Evolutionary conservation across 225 moss, liverwort and hornwort genomes (phyloP).

Genomic region (Neckera pumila): DNA sequence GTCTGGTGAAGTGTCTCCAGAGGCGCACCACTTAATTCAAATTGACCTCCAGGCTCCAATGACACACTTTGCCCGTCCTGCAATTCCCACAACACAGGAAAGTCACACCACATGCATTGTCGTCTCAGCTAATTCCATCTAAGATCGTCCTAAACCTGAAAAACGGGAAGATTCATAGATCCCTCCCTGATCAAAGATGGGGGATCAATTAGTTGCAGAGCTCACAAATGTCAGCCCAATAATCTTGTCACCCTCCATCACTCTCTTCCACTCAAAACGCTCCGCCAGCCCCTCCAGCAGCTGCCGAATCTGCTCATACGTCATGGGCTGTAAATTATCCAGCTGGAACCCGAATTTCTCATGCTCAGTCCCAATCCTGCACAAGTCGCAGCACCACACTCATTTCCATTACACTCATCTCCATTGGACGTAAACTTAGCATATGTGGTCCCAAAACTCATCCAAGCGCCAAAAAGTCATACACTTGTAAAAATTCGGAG

Average conservation of each 20-base stretch:
- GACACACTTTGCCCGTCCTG: slow-evolving; percentile 78
- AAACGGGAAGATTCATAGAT: not conserved
- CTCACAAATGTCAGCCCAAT: slow-evolving; percentile 74
- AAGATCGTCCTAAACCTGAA: not conserved
- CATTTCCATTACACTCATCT: not conserved
- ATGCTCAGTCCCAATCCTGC: slow-evolving; percentile 89
- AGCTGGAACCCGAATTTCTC: slow-evolving; percentile 81
- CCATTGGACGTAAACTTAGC: not conserved
- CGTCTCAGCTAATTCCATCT: not conserved
- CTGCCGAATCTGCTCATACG: slow-evolving; percentile 47
- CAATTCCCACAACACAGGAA: not conserved
- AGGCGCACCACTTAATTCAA: slow-evolving; percentile 84
- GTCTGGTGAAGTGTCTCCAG: slow-evolving; percentile 78
- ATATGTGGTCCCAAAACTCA: not conserved
- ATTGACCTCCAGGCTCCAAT: slow-evolving; percentile 82
- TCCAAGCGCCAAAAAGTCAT: not conserved
- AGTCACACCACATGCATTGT: not conserved
- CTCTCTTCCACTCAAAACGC: slow-evolving; percentile 63
- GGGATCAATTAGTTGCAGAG: not conserved
- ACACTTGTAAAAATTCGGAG: not conserved
- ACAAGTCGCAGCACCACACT: not conserved
- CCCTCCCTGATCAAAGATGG: not conserved
- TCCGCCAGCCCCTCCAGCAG: slow-evolving; percentile 57
- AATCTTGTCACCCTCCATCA: slow-evolving; percentile 51
- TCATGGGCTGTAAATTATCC: slow-evolving; percentile 43